Evolutionary conservation across 306 rosid species (phyloP).

Genomic region (Castanopsis chinensis): DNA sequence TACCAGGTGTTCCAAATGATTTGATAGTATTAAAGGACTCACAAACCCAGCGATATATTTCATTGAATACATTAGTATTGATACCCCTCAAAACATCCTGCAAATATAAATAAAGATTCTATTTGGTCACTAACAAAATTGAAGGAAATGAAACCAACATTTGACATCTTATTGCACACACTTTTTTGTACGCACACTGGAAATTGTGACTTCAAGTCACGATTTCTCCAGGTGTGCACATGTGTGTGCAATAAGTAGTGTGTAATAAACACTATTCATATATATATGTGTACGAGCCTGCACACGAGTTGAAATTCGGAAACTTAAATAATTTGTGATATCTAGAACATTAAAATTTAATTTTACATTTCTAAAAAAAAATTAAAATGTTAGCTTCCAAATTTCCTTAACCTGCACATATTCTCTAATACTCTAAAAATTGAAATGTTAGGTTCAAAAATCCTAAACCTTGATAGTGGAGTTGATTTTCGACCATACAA

Average conservation of each 20-base stretch:
- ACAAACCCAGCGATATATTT: slow-evolving; percentile 62
- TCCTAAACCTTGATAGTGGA: slow-evolving; percentile 61
- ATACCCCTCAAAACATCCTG: slow-evolving; percentile 64
- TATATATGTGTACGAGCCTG: rapidly evolving
- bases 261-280: too few relatives aligned
- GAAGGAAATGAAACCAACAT: background rate
- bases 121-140: background rate
- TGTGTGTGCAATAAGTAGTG: too few relatives aligned
- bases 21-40: slow-evolving; percentile 52
- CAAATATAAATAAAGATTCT: background rate
- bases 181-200: too few relatives aligned
- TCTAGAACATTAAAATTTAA: background rate
- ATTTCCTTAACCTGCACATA: too few relatives aligned
- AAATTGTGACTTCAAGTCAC: too few relatives aligned
- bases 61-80: slow-evolving; percentile 53
- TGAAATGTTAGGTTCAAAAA: too few relatives aligned
- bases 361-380: background rate
- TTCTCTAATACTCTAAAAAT: background rate
- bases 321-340: background rate
- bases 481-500: slow-evolving; percentile 71
- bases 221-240: too few relatives aligned
- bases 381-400: too few relatives aligned
- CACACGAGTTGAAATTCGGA: too few relatives aligned
- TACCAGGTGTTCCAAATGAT: slow-evolving; percentile 44
- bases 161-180: too few relatives aligned